A percentile compares a stretch with the other conserved stretches of the same genome.
Conservation (phyloP, 129 eudicot species). For the Oenanthe sinensis region DNA sequence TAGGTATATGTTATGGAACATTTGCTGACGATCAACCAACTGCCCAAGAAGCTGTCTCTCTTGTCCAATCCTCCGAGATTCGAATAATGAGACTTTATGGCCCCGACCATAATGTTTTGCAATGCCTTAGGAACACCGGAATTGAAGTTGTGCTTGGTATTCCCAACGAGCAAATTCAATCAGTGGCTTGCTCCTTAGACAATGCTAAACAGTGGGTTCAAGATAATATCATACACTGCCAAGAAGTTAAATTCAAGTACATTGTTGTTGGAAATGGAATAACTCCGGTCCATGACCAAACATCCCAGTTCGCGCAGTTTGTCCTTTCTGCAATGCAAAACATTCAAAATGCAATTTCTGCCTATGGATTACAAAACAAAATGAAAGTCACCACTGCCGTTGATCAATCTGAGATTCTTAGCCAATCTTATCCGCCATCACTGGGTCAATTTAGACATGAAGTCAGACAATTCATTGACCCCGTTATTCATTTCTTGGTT, state of each 20-base stretch:
- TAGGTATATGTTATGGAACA: background rate
- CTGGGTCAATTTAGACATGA: slow-evolving; percentile 3
- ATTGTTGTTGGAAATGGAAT: slow-evolving; percentile 60
- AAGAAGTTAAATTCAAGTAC: slow-evolving; percentile 35
- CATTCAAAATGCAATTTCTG: slow-evolving; percentile 17
- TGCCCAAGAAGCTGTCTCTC: background rate
- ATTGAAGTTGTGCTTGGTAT: slow-evolving; percentile 44
- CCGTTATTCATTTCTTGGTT: slow-evolving; percentile 18
- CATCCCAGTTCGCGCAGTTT: slow-evolving; percentile 1
- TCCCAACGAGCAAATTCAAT: slow-evolving; percentile 22
- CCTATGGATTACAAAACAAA: slow-evolving; percentile 7
- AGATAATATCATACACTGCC: slow-evolving; percentile 27
- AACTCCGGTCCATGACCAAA: slow-evolving; percentile 10
- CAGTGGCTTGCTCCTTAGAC: slow-evolving; percentile 19
- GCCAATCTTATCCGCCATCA: slow-evolving; percentile 30
- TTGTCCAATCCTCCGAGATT: background rate
- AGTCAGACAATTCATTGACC: slow-evolving; percentile 8
- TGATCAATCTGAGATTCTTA: background rate
- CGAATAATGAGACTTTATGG: background rate
- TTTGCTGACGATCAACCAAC: background rate
- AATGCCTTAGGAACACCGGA: slow-evolving; percentile 37
- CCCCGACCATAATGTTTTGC: slow-evolving; percentile 12
- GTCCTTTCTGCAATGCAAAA: slow-evolving; percentile 35
- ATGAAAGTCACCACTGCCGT: slow-evolving; percentile 34
- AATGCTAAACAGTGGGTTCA: slow-evolving; percentile 44